Conservation (phyloP, 2,329 filamentous ascomycete genomes). For the Apiospora arundinis region DNA sequence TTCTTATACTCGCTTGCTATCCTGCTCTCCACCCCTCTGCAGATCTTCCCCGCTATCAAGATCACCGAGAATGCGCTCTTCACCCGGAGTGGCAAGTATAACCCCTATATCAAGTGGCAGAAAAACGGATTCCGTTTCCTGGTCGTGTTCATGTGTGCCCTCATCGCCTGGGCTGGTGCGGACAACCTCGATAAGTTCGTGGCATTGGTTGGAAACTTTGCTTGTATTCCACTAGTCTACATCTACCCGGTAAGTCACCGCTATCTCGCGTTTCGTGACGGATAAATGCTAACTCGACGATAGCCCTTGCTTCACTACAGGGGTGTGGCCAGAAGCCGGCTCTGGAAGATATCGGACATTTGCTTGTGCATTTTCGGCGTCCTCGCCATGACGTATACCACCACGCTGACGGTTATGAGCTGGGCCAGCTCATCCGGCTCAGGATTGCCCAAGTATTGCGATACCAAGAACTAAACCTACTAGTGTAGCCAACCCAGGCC, state of each 20-base stretch:
- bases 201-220: slow-evolving; percentile 93
- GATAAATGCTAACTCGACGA: slow-evolving; percentile 39
- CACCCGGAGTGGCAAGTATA: slow-evolving; percentile 94
- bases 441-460: slow-evolving; percentile 60
- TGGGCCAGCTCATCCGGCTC: slow-evolving; percentile 69
- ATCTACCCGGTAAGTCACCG: slow-evolving; percentile 85
- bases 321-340: slow-evolving; percentile 73
- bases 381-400: slow-evolving; percentile 91
- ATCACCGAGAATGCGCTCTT: slow-evolving; percentile 96
- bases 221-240: slow-evolving; percentile 94
- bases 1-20: slow-evolving; percentile 99
- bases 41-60: slow-evolving; percentile 97
- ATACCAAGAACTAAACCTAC: slow-evolving; percentile 41
- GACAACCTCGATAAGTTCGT: slow-evolving; percentile 98
- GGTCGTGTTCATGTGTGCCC: slow-evolving; percentile 83
- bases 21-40: slow-evolving; percentile 89
- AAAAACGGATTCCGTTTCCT: slow-evolving; percentile 98
- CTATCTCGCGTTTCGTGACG: slow-evolving; percentile 37
- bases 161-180: slow-evolving; percentile 90
- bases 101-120: slow-evolving; percentile 99
- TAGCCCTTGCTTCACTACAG: slow-evolving; percentile 90
- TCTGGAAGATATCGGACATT: slow-evolving; percentile 76
- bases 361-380: slow-evolving; percentile 81
- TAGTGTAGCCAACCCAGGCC: slow-evolving; percentile 1
- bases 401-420: slow-evolving; percentile 81